phyloP scores from a whole-genome alignment of 2,329 filamentous ascomycete species.

The Mollisia scopiformis region DNA sequence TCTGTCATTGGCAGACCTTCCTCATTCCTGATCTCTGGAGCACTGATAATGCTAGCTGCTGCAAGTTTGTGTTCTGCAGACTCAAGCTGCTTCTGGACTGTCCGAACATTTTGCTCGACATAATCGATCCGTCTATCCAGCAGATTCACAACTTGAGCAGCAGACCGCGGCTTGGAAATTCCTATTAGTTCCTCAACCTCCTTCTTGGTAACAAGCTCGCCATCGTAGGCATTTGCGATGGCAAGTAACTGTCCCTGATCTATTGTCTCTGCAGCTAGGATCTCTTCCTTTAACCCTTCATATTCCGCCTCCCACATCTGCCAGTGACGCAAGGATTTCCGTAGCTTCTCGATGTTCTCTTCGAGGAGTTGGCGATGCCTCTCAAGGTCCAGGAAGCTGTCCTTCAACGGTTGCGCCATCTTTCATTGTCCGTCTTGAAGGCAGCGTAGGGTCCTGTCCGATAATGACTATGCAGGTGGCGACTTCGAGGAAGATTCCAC shows the following conservation, averaged over 20 bases:
- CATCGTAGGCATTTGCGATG: slow-evolving; percentile 53
- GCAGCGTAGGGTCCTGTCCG: background rate
- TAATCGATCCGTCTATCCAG: slow-evolving; percentile 84
- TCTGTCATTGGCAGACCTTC: slow-evolving; percentile 81
- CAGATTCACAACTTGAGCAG: slow-evolving; percentile 66
- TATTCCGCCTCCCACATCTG: slow-evolving; percentile 91
- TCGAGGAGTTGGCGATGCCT: slow-evolving; percentile 76
- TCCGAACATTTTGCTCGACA: slow-evolving; percentile 78
- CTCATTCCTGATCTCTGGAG: slow-evolving; percentile 66
- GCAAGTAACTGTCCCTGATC: slow-evolving; percentile 51
- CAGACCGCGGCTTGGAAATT: slow-evolving; percentile 48
- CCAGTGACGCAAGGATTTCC: slow-evolving; percentile 82
- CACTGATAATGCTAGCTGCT: slow-evolving; percentile 60
- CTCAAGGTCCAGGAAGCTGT: slow-evolving; percentile 68
- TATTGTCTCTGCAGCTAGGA: slow-evolving; percentile 52
- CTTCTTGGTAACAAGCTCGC: slow-evolving; percentile 64
- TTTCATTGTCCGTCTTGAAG: background rate
- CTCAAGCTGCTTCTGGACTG: slow-evolving; percentile 70
- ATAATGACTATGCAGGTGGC: background rate
- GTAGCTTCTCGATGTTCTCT: slow-evolving; percentile 72
- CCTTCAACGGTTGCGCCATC: slow-evolving; percentile 35
- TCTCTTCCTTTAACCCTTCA: slow-evolving; percentile 82
- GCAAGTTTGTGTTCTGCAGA: slow-evolving; percentile 70
- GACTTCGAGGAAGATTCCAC: background rate
- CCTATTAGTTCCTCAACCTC: slow-evolving; percentile 54